Base-by-base conservation (phyloP, 2,329 filamentous ascomycete species). In the Sclerotinia minor region DNA sequence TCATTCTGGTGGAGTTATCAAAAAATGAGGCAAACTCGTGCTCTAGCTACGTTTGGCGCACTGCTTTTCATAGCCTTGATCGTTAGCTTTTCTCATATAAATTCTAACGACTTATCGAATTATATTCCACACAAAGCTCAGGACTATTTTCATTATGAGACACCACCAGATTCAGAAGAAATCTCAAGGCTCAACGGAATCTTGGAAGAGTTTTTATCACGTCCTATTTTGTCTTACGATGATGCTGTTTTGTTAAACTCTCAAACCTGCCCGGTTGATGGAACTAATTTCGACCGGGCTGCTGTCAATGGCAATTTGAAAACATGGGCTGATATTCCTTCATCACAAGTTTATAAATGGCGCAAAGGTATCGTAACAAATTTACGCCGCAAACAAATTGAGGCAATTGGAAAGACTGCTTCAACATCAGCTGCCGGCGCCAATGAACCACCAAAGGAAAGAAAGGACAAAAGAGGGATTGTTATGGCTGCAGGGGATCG, bases 401-500 rank as follows among this genome's bases (percentile, higher is more conserved):
- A 61, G 26, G n/a, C 35, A 15, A 32, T 57, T 45, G 41, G 59
- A 17, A 68, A 69, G 54, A 49, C 15, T n/a, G 57, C 17, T 17
- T 66, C 65, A 17, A 9, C 59, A 64, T 38, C 38, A 54, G 11
- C 8, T 53, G 21, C 47, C 19, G 19, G 11, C 11, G 11, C 35
- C 19, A 24, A 47, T 32, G 41, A 5, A 3, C 35, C n/a, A 2
- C 19, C 5, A 44, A 26, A 26, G 13, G 57, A 60, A 26, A 50
- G 47, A 19, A 66, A 67, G 45, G 35, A 26, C 5, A 68, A 68
- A 55, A 66, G 70, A 68, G 71, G 71, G 29, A 71, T 72, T 35
- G 71, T 72, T 8, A 72, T 72, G 71, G 71, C 71, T 49, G 71
- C 71, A 24, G 71, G 71, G 47, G 70, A 72, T 52, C 65, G 35